These are phyloP conservation scores for Casuarina cunninghamiana DNA, from an alignment of 306 rosid genomes.

Conservation along the genomic window DNA sequence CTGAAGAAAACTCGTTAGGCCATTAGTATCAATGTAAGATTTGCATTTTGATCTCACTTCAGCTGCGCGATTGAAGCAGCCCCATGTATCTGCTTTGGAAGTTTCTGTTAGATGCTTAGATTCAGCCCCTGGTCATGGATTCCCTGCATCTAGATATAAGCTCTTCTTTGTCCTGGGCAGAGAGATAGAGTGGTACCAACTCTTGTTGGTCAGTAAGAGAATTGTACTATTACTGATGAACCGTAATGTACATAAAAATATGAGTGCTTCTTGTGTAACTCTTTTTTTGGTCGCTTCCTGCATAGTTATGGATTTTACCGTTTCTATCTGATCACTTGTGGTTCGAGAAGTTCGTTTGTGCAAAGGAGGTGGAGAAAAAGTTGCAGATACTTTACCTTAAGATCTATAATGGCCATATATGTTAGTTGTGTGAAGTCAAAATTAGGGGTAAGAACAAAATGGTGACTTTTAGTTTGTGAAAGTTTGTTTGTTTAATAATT, in stretches of 20 bases:
- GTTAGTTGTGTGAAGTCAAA: too few relatives aligned
- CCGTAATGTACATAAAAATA: background rate
- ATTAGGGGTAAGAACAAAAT: too few relatives aligned
- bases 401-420: too few relatives aligned
- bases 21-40: background rate
- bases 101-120: background rate
- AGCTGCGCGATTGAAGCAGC: background rate
- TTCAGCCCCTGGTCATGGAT: background rate
- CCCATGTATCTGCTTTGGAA: background rate
- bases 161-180: background rate
- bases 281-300: background rate
- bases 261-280: background rate
- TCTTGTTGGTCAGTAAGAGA: background rate
- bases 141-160: background rate
- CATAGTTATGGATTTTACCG: background rate
- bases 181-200: background rate
- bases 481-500: too few relatives aligned
- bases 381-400: background rate
- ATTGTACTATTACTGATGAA: background rate
- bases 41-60: slow-evolving; percentile 2
- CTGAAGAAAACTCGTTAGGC: slow-evolving; percentile 59
- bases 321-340: background rate
- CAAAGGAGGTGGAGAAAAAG: background rate
- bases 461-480: too few relatives aligned
- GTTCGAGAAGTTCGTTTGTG: background rate